Evolutionary conservation across 2,329 filamentous ascomycete genomes (phyloP), one percentile per base, ranked within the genome.

Genomic region (Colletotrichum incanum): DNA sequence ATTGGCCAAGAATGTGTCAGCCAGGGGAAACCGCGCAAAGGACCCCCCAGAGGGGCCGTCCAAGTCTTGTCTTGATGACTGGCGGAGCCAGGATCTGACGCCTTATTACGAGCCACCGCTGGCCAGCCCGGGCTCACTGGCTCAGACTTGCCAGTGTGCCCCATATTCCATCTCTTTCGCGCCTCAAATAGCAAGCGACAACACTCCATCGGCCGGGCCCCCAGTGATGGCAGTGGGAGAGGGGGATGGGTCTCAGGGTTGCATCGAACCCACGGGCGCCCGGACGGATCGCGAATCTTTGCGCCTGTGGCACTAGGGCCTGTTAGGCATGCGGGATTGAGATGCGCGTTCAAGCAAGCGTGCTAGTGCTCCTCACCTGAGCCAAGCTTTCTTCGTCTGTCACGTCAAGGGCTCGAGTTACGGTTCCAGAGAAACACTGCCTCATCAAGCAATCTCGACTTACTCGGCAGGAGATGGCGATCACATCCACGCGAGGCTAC

Each of bases 271-370:
- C 65, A 72, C 45, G 47, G 55, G 59, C 59, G 69, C 65, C 59
- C 69, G 65, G 70, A 69, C 65, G 55, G 65, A 72, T 72, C 70
- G 70, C 65, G 70, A 70, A 72, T 72, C 70, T 72, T 72, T 70
- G 54, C 70, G 50, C 65, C 60, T 72, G 26, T 72, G 54, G 65
- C 65, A 72, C 65, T 64, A 72, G 47, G 59, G 65, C 65, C 59
- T 70, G 54, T 60, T 72, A 43, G 66, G 70, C 70, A 63, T 72
- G 70, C 70, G 59, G 65, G 70, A 72, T 72, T 72, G 65, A 72
- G 70, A 69, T 72, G 66, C 70, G 70, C 65, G 66, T 54, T 72
- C 54, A 39, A 64, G 59, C 64, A 63, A 37, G 55, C 59, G 59
- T 59, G 70, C 47, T 41, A 52, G 45, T 52, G 47, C 39, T 60